Evolutionary conservation across 164 flowering plant species (phyloP), one percentile per base, ranked within the genome.

Genomic region (Umbilicus rupestris): DNA sequence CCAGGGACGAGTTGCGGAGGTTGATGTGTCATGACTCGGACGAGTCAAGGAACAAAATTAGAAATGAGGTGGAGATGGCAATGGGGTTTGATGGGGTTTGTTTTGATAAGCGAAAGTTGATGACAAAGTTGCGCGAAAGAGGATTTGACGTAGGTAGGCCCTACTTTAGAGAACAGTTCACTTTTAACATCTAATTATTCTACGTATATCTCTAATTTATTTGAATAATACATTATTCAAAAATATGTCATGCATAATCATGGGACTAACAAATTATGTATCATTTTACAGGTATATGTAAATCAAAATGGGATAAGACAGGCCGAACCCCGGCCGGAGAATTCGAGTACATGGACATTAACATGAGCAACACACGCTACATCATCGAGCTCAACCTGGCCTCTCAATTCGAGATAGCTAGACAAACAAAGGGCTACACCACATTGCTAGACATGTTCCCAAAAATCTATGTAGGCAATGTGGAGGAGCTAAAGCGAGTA

Each of bases 141-240:
- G 92, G 92, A 22, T 71, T 85, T 33, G 90, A 89, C 49, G 86
- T 91, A 28, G 95, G 95, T 88, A 39, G 71, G 75, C 44, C n/a
- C n/a, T n/a, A n/a, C n/a, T n/a, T n/a, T n/a, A n/a, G n/a, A n/a
- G n/a, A n/a, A n/a, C n/a, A n/a, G n/a, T n/a, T n/a, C n/a, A n/a
- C n/a, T n/a, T n/a, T n/a, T n/a, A n/a, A n/a, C n/a, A n/a, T n/a
- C n/a, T n/a, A n/a, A n/a, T n/a, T n/a, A n/a, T n/a, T n/a, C n/a
- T n/a, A n/a, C n/a, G n/a, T n/a, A n/a, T n/a, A n/a, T n/a, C n/a
- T n/a, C n/a, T n/a, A n/a, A n/a, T n/a, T n/a, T n/a, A n/a, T n/a
- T n/a, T n/a, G n/a, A n/a, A n/a, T n/a, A n/a, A n/a, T n/a, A n/a
- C n/a, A n/a, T n/a, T n/a, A n/a, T n/a, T n/a, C n/a, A n/a, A n/a